Percentiles rank a stretch among this genome's conserved stretches.
These are phyloP conservation scores for Polyporus arcularius DNA, from an alignment of 768 basidiomycete genomes.

Conservation along the genomic window DNA sequence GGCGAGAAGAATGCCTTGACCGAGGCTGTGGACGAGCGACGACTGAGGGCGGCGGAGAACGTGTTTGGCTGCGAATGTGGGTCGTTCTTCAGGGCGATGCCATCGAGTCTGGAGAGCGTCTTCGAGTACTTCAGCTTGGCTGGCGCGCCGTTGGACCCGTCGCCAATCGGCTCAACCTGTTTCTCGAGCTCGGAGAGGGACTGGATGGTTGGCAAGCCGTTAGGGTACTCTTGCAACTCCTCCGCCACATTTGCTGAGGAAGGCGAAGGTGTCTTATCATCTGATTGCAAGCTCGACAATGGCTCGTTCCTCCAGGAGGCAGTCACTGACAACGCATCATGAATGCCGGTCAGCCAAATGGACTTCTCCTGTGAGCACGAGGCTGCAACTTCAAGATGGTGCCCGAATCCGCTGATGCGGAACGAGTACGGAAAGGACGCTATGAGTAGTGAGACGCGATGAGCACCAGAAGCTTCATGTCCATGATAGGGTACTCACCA, in stretches of 20 bases:
- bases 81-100: conserved; percentile 18
- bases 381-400: conserved; percentile 84
- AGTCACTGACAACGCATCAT: conserved; percentile 45
- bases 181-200: conserved; percentile 32
- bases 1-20: conserved; percentile 61
- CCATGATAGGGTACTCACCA: conserved; percentile 52
- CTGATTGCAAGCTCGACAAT: conserved; percentile 57
- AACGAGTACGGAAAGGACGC: conserved; percentile 78
- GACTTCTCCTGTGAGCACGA: conserved; percentile 83
- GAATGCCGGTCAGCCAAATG: conserved; percentile 79
- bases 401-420: conserved; percentile 65
- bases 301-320: conserved; percentile 61
- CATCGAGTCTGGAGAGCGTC: conserved; percentile 22
- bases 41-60: conserved; percentile 36
- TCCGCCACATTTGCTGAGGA: conserved; percentile 12
- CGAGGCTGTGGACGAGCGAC: conserved; percentile 65
- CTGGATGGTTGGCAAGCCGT: conserved; percentile 33
- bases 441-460: conserved; percentile 30
- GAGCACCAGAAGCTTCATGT: background rate
- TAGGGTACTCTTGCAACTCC: conserved; percentile 9
- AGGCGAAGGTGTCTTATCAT: conserved; percentile 39
- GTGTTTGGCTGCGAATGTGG: conserved; percentile 28
- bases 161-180: conserved; percentile 2
- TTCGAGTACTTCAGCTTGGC: conserved; percentile 9
- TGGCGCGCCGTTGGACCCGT: background rate